Evolutionary conservation across 805 yeast species (phyloP).

Genomic region (Teunomyces gatunensis): DNA sequence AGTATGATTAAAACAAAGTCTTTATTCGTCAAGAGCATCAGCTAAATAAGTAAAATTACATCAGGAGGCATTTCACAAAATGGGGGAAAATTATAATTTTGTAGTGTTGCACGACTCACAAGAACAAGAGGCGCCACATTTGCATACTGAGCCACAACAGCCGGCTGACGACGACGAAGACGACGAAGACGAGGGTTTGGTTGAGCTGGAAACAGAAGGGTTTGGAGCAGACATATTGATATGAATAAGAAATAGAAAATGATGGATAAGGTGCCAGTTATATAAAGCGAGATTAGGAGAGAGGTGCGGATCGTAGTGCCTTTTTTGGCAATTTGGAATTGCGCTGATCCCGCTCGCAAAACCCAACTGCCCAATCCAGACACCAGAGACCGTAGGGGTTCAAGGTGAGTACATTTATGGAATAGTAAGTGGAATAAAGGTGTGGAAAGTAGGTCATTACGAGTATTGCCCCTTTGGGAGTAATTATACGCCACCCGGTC

Average conservation of each 20-base stretch:
- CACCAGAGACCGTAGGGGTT: not conserved
- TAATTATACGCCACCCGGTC: not conserved
- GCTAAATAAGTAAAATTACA: too few relatives aligned
- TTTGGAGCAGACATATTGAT: not conserved
- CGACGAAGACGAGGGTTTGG: constrained; percentile 11
- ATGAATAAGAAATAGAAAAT: constrained; percentile 6
- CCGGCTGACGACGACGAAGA: constrained; percentile 17
- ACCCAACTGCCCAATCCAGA: not conserved
- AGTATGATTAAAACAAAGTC: too few relatives aligned
- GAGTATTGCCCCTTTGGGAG: not conserved
- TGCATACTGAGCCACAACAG: constrained; percentile 39
- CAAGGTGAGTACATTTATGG: not conserved
- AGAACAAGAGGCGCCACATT: constrained; percentile 40
- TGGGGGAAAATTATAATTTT: constrained; percentile 23
- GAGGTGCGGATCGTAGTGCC: constrained; percentile 1
- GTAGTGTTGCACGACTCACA: constrained; percentile 44
- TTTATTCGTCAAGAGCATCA: too few relatives aligned
- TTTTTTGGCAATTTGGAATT: not conserved
- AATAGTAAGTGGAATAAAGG: not conserved
- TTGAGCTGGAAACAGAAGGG: constrained; percentile 5
- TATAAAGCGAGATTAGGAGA: not conserved
- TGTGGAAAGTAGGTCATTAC: not conserved
- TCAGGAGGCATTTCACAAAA: not conserved
- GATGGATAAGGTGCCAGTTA: not conserved
- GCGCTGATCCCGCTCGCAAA: constrained; percentile 2